Conservation (phyloP, 2,329 filamentous ascomycete species). For the Fusarium poae region DNA sequence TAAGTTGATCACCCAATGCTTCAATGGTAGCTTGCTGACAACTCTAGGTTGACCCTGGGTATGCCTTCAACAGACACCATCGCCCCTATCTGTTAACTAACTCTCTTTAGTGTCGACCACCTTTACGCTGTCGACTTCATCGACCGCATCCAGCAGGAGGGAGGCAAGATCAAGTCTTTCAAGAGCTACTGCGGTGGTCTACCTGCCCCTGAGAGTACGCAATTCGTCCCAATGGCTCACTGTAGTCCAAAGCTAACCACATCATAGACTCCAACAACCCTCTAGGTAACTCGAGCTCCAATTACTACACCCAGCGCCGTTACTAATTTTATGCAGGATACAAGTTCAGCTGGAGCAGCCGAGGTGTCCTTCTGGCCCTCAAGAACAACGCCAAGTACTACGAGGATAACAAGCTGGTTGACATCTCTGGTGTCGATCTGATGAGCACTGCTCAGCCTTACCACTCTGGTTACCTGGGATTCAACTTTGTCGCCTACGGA, state of each 20-base stretch:
- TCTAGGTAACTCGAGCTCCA: constrained; percentile 60
- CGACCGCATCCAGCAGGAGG: constrained; percentile 84
- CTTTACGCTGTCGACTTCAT: constrained; percentile 89
- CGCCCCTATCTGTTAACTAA: constrained; percentile 1
- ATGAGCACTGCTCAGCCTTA: constrained; percentile 93
- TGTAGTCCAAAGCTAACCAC: constrained; percentile 8
- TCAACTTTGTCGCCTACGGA: constrained; percentile 89
- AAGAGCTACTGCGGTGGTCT: constrained; percentile 87
- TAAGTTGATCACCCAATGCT: constrained; percentile 53
- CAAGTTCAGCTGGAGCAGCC: constrained; percentile 70
- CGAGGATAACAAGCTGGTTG: constrained; percentile 80
- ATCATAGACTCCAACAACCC: constrained; percentile 79
- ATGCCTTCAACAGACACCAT: constrained; percentile 6
- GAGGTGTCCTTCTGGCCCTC: constrained; percentile 89
- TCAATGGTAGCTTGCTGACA: constrained; percentile 4
- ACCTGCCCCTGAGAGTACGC: constrained; percentile 66
- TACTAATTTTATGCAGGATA: constrained; percentile 64
- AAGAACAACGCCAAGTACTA: constrained; percentile 88
- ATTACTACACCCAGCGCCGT: not conserved
- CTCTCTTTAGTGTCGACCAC: constrained; percentile 38
- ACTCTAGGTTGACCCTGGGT: constrained; percentile 44
- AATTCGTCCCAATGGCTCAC: constrained; percentile 1
- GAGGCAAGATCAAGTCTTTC: constrained; percentile 88
- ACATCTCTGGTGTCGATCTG: constrained; percentile 73
- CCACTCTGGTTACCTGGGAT: constrained; percentile 82